phyloP scores from a whole-genome alignment of 768 basidiomycete genomes.

The Gloeophyllum trabeum region DNA sequence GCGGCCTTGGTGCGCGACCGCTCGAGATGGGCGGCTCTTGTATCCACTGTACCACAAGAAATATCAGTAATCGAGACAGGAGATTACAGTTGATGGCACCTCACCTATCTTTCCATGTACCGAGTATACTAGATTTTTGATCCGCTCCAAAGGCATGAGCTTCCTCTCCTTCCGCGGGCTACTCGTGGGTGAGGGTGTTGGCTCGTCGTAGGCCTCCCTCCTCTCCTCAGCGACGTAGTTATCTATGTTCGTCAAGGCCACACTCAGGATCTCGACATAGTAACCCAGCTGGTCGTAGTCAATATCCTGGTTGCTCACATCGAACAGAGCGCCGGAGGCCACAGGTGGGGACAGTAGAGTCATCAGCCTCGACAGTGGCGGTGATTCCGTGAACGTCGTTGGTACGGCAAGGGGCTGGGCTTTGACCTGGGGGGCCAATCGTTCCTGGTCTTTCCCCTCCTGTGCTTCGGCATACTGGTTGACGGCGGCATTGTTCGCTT shows the following conservation, averaged over 20 bases:
- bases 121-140: slow-evolving; percentile 35
- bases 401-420: too few relatives aligned
- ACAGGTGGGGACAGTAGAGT: slow-evolving; percentile 32
- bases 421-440: too few relatives aligned
- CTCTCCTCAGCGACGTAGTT: slow-evolving; percentile 43
- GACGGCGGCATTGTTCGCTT: slow-evolving; percentile 9
- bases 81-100: slow-evolving; percentile 12
- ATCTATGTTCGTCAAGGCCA: slow-evolving; percentile 46
- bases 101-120: slow-evolving; percentile 54
- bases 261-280: slow-evolving; percentile 43
- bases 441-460: too few relatives aligned
- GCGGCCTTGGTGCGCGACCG: slow-evolving; percentile 64
- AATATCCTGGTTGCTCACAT: slow-evolving; percentile 14
- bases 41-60: slow-evolving; percentile 37
- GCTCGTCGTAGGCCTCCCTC: slow-evolving; percentile 3
- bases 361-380: not conserved
- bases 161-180: slow-evolving; percentile 16
- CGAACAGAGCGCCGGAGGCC: slow-evolving; percentile 26
- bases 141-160: slow-evolving; percentile 34
- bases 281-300: slow-evolving; percentile 53
- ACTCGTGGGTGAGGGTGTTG: slow-evolving; percentile 2
- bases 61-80: not conserved
- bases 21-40: slow-evolving; percentile 64
- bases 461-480: too few relatives aligned
- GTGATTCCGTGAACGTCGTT: not conserved